Conservation (phyloP, 2,329 filamentous ascomycete genomes). For the Alternaria atra region DNA sequence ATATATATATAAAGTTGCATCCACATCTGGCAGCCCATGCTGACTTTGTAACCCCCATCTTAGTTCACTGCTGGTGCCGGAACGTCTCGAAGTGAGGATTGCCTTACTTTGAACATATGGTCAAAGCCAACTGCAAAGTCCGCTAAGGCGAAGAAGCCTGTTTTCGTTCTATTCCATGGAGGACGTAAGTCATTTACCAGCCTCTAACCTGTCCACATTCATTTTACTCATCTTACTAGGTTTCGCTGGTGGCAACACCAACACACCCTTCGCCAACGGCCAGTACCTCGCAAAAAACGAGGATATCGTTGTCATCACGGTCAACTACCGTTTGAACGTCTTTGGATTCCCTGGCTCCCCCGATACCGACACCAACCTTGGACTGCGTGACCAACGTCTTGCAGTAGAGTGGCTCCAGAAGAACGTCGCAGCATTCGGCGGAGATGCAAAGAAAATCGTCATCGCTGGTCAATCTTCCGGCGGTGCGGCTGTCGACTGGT, state of each 20-base stretch:
- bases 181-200: conserved; percentile 42
- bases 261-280: conserved; percentile 51
- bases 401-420: conserved; percentile 62
- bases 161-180: conserved; percentile 55
- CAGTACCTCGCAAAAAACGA: conserved; percentile 47
- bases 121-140: conserved; percentile 34
- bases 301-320: conserved; percentile 54
- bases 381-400: conserved; percentile 63
- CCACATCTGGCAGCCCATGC: neutral
- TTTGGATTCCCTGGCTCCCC: conserved; percentile 48
- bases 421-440: conserved; percentile 63
- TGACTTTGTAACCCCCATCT: neutral
- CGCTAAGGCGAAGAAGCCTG: conserved; percentile 40
- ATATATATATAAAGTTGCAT: neutral
- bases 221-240: conserved; percentile 22
- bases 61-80: conserved; percentile 29
- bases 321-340: conserved; percentile 52
- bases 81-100: conserved; percentile 39
- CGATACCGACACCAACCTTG: conserved; percentile 55
- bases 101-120: conserved; percentile 46
- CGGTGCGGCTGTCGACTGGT: conserved; percentile 54
- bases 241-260: conserved; percentile 48
- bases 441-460: conserved; percentile 55
- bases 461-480: conserved; percentile 62
- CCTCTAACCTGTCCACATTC: neutral